Evolutionary conservation across 2,329 filamentous ascomycete species (phyloP).

Genomic region (Diaporthe sp.): DNA sequence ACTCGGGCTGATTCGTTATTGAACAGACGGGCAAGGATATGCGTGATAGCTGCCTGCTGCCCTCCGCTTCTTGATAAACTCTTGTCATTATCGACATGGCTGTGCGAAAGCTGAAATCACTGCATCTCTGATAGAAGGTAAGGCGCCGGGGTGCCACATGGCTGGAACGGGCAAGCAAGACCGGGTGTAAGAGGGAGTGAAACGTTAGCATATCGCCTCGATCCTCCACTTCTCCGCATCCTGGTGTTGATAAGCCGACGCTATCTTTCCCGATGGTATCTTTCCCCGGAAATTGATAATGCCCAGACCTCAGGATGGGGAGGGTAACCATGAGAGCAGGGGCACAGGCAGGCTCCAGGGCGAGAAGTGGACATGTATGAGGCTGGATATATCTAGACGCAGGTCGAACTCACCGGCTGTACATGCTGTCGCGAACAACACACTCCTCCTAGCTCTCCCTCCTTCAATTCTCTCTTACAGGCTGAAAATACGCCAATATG

Average conservation of each 20-base stretch:
- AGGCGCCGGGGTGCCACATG: not conserved
- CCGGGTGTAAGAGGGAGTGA: not conserved
- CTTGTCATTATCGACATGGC: not conserved
- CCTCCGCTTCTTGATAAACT: not conserved
- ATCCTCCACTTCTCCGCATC: constrained; percentile 6
- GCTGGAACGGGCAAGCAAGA: constrained; percentile 11
- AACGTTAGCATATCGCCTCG: not conserved
- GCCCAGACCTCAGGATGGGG: not conserved
- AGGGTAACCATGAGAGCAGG: not conserved
- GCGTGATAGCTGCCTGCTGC: not conserved
- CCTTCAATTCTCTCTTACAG: too few species aligned
- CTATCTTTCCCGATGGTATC: not conserved
- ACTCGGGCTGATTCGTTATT: not conserved
- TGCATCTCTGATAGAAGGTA: not conserved
- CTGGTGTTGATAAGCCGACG: not conserved
- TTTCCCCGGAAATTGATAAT: not conserved
- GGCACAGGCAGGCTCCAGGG: not conserved
- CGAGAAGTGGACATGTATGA: too few species aligned
- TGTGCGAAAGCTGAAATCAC: not conserved
- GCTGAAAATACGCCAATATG: not conserved
- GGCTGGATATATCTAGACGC: not conserved
- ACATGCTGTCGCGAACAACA: not conserved
- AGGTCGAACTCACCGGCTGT: not conserved
- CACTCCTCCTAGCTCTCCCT: not conserved
- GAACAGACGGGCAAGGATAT: not conserved